Conservation (phyloP, 495 filamentous ascomycete species). For the Xylaria cubensis region DNA sequence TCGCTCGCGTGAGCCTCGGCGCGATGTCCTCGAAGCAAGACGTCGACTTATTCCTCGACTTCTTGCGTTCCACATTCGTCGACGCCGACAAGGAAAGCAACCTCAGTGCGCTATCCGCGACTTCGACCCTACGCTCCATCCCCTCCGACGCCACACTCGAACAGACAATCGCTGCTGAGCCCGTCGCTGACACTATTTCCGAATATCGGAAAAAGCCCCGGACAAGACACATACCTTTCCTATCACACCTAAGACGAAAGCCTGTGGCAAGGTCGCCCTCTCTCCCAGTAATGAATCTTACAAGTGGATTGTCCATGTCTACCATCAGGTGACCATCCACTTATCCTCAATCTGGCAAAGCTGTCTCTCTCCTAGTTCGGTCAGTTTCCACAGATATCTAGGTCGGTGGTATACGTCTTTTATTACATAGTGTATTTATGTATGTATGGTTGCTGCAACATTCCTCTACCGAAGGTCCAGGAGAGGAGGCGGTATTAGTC, state of each 20-base stretch:
- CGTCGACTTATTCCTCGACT: conserved; percentile 63
- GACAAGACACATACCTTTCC: conserved; percentile 21
- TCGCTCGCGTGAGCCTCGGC: conserved; percentile 71
- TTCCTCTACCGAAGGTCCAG: neutral
- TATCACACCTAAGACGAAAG: conserved; percentile 22
- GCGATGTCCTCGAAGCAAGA: conserved; percentile 73
- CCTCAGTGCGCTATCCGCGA: conserved; percentile 24
- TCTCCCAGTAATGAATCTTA: conserved; percentile 10
- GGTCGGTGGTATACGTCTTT: conserved; percentile 11
- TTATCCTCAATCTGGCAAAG: neutral
- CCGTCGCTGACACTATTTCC: conserved; percentile 18
- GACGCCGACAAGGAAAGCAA: conserved; percentile 30
- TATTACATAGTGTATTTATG: conserved; percentile 9
- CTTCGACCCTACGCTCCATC: conserved; percentile 26
- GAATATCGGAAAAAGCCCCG: conserved; percentile 22
- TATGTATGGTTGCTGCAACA: conserved; percentile 6
- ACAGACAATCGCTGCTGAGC: conserved; percentile 30
- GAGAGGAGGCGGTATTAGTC: conserved; percentile 21
- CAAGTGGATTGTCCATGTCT: conserved; percentile 3
- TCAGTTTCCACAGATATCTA: neutral
- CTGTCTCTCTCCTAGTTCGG: neutral
- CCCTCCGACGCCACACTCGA: conserved; percentile 28
- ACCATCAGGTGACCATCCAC: conserved; percentile 12
- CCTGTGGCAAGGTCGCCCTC: conserved; percentile 13
- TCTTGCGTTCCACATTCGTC: conserved; percentile 60